Evolutionary conservation across 768 basidiomycete genomes (phyloP), one percentile per base, ranked within the genome.

Genomic region (Kwoniella dejecticola): DNA sequence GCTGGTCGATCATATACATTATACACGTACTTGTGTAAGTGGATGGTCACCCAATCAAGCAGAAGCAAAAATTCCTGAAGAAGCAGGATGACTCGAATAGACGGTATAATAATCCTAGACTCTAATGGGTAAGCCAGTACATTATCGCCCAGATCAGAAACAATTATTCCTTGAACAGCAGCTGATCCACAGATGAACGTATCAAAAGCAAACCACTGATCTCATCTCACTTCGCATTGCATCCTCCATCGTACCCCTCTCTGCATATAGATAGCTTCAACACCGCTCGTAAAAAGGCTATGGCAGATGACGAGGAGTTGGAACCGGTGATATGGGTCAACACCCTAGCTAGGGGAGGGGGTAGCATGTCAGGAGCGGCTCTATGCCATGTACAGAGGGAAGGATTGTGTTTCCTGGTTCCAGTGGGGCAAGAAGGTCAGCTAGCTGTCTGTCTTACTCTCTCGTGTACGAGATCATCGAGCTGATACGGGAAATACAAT

Each of bases 191-290:
- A n/a, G n/a, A n/a, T 21, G 42, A 46, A 26, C 24, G 19, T 36
- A 52, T 40, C 36, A 23, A 23, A 42, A 82, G 81, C 29, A 79
- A 85, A 46, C 87, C 92, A 24, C 89, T 96, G 67, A 89, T 94
- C 66, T 90, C 92, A 80, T 92, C 92, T 29, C 89, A 89, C 40
- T 96, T 94, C 80, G 86, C 89, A 56, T 86, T 87, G 17, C 86
- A 85, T 44, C 83, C 88, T 11, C 79, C 88, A 0, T 86, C 88
- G 1, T 92, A 91, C 77, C 88, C 93, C 1, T 82, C 92, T 7
- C 81, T 93, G 1, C 91, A 93, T 75, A 87, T 94, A 67, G 91
- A 93, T 77, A 86, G 91, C 1, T 82, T 89, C 64, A 93, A 89
- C 78, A 85, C 83, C 57, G 88, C 89, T 1, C 80, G 88, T 21